Evolutionary conservation across 257 asterid genomes (phyloP).

Genomic region (Cordia subcordata): DNA sequence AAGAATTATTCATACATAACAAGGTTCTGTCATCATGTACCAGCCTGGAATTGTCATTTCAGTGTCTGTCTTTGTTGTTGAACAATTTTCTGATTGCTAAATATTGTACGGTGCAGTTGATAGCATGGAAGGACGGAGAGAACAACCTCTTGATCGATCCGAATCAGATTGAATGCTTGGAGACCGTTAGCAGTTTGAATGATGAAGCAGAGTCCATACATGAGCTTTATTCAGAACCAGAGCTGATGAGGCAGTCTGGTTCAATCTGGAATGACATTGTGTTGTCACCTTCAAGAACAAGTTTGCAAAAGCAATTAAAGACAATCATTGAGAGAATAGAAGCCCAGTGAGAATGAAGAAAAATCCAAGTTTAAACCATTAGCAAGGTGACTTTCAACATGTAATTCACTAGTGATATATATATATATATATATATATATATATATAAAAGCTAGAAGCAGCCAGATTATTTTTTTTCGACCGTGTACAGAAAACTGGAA

Average conservation of each 20-base stretch:
- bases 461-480: too few relatives aligned
- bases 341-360: neutral
- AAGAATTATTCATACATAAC: too few relatives aligned
- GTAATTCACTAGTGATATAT: too few relatives aligned
- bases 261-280: slow-evolving; percentile 68
- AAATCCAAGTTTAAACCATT: too few relatives aligned
- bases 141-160: slow-evolving; percentile 60
- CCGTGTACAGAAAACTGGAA: too few relatives aligned
- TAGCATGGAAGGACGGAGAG: slow-evolving; percentile 87
- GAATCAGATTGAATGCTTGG: slow-evolving; percentile 53
- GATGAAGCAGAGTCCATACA: slow-evolving; percentile 71
- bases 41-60: too few relatives aligned
- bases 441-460: too few relatives aligned
- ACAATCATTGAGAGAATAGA: slow-evolving; percentile 48
- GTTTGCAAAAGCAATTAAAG: slow-evolving; percentile 48
- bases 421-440: too few relatives aligned
- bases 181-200: slow-evolving; percentile 47
- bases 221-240: slow-evolving; percentile 43
- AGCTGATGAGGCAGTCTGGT: slow-evolving; percentile 25
- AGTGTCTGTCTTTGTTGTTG: too few relatives aligned
- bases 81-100: too few relatives aligned
- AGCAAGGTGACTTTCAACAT: too few relatives aligned
- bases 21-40: too few relatives aligned
- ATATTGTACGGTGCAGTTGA: slow-evolving; percentile 39
- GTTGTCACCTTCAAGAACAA: slow-evolving; percentile 37